phyloP scores from a whole-genome alignment of 371 early-diverging fungal species.

The Syncephalastrum racemosum region DNA sequence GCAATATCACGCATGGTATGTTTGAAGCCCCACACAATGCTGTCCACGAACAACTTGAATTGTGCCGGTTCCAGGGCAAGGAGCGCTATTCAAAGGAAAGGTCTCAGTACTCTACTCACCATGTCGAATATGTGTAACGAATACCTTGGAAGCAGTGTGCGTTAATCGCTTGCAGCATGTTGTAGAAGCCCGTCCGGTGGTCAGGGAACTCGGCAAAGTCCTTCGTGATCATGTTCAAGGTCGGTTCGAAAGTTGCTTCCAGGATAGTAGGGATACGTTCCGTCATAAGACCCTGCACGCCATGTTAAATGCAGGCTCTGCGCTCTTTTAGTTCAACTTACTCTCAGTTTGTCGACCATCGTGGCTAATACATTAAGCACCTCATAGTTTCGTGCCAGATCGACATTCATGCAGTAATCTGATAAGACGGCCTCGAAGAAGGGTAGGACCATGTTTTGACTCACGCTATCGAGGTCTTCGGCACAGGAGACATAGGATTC shows the following conservation, averaged over 20 bases:
- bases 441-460: slow-evolving; percentile 82
- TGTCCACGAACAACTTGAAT: slow-evolving; percentile 89
- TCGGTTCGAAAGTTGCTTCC: slow-evolving; percentile 92
- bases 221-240: slow-evolving; percentile 97
- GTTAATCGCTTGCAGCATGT: slow-evolving; percentile 85
- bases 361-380: slow-evolving; percentile 90
- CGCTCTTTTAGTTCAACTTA: slow-evolving; percentile 26
- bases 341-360: slow-evolving; percentile 79
- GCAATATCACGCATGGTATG: slow-evolving; percentile 98
- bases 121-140: neutral
- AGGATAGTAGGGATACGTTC: slow-evolving; percentile 83
- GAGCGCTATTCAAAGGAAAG: slow-evolving; percentile 61
- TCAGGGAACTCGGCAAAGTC: slow-evolving; percentile 97
- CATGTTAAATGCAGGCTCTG: neutral
- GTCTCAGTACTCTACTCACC: too few relatives aligned
- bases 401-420: slow-evolving; percentile 85
- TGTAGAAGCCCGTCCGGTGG: slow-evolving; percentile 93
- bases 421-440: slow-evolving; percentile 89
- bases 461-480: slow-evolving; percentile 75
- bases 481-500: slow-evolving; percentile 85
- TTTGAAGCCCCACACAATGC: slow-evolving; percentile 98
- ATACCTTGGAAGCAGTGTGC: slow-evolving; percentile 83
- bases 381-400: slow-evolving; percentile 91
- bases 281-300: slow-evolving; percentile 64
- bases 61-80: slow-evolving; percentile 78